Evolutionary conservation across 2,329 filamentous ascomycete genomes (phyloP).

Genomic region (Fusarium falciforme): DNA sequence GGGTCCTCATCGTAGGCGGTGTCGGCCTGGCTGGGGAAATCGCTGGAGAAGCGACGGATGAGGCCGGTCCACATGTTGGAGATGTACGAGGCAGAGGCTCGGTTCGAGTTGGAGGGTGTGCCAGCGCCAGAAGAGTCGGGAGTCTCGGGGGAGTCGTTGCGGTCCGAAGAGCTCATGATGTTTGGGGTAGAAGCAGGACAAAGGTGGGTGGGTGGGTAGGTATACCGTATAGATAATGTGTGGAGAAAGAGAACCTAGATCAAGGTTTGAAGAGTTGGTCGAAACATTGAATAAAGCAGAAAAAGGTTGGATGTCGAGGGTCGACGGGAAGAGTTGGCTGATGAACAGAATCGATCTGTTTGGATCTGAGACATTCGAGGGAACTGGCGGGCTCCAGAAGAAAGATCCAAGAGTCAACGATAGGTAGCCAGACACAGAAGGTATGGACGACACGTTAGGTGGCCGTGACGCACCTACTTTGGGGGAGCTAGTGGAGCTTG

Average conservation of each 20-base stretch:
- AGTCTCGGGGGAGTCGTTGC: slow-evolving; percentile 36
- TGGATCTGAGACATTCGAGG: slow-evolving; percentile 20
- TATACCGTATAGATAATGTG: background rate
- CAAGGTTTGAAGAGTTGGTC: background rate
- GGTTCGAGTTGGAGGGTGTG: slow-evolving; percentile 39
- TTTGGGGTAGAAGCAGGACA: background rate
- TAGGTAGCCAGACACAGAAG: background rate
- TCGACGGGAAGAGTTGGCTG: background rate
- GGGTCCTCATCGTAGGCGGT: slow-evolving; percentile 34
- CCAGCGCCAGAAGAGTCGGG: slow-evolving; percentile 39
- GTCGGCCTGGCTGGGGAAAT: slow-evolving; percentile 50
- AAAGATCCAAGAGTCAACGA: background rate
- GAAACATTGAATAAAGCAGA: slow-evolving; percentile 8
- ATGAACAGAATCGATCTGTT: slow-evolving; percentile 2
- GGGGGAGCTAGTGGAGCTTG: slow-evolving; percentile 31
- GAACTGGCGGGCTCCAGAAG: background rate
- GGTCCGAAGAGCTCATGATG: slow-evolving; percentile 38
- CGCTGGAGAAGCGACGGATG: slow-evolving; percentile 73
- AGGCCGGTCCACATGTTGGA: slow-evolving; percentile 68
- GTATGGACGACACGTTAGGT: background rate
- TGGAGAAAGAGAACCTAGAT: slow-evolving; percentile 7
- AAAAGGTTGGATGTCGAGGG: background rate
- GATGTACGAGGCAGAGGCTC: slow-evolving; percentile 43
- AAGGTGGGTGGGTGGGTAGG: background rate
- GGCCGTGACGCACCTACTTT: background rate